Base-by-base conservation (phyloP, 2,329 filamentous ascomycete species). In the Ophiostoma tasmaniense region DNA sequence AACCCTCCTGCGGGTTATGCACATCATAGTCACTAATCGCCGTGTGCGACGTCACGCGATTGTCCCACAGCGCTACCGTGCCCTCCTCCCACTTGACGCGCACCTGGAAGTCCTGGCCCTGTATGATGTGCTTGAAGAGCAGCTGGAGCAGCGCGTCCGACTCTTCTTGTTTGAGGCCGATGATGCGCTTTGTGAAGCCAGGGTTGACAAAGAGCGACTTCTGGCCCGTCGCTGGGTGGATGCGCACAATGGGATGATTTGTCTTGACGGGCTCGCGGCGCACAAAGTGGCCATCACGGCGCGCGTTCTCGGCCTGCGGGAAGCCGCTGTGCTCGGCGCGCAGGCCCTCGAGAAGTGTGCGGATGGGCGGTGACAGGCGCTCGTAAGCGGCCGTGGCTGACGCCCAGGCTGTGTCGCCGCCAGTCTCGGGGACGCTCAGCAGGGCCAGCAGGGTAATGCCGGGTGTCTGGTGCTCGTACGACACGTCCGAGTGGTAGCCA, bases 141-240 rank as follows among this genome's bases (percentile, higher is more conserved):
- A 93, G 90, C 75, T 90, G 87, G 68, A 93, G 83, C 11, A 93
- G 77, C 67, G 81, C 81, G 69, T 90, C 88, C 2, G 84, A 87
- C 75, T 90, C 88, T 75, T 90, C 88, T 68, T 86, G 84, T 78
- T 89, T 89, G 75, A 84, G 85, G 3, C 87, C 87, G 1, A 89
- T 79, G 64, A 90, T 89, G 25, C 75, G 72, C 87, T 83, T 69
- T 90, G 87, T 72, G 67, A 69, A 70, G 20, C 67, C 68, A 2
- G 89, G 89, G 77, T 96, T 96, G 50, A 96, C 86, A 74, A 86
- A 96, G 4, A 96, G 80, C 0, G 90, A 89, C 80, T 95, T 96
- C 78, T 95, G 90, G 20, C 91, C 91, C 0, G 92, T 96, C 7
- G 68, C 71, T 0, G 92, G 92, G 76, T 96, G 92, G 0, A 91